Conservation (phyloP, 768 basidiomycete genomes). For the Phaeotremella skinneri region DNA sequence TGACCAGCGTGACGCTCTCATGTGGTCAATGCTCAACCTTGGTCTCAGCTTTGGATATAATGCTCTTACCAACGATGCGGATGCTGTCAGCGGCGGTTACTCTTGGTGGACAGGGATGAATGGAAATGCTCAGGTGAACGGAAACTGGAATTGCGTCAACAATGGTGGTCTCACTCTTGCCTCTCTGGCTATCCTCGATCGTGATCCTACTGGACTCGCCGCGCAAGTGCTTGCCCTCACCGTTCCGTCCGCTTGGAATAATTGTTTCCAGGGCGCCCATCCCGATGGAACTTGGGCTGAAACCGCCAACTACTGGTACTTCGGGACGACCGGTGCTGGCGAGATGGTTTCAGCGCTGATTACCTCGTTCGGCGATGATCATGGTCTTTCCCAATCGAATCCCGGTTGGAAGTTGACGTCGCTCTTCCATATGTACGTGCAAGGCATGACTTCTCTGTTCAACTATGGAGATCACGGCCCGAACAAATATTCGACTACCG, state of each 20-base stretch:
- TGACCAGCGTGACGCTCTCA: constrained; percentile 68
- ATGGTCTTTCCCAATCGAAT: constrained; percentile 69
- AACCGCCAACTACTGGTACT: constrained; percentile 71
- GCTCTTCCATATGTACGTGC: constrained; percentile 82
- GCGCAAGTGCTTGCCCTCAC: constrained; percentile 65
- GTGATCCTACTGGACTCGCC: constrained; percentile 71
- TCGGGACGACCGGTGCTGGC: constrained; percentile 84
- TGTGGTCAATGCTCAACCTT: constrained; percentile 68
- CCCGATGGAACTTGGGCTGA: constrained; percentile 89
- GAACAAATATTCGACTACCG: constrained; percentile 92
- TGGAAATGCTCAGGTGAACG: constrained; percentile 54
- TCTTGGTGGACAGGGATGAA: constrained; percentile 70
- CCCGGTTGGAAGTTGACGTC: constrained; percentile 70
- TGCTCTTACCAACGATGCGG: constrained; percentile 56
- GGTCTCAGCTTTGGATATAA: constrained; percentile 68
- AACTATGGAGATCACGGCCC: constrained; percentile 70
- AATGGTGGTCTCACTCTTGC: constrained; percentile 86
- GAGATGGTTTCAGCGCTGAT: constrained; percentile 81
- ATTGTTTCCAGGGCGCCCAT: constrained; percentile 62
- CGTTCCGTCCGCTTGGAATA: constrained; percentile 68
- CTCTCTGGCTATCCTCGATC: constrained; percentile 78
- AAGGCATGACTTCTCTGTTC: constrained; percentile 70
- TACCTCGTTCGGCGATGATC: constrained; percentile 80
- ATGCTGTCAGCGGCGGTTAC: constrained; percentile 43
- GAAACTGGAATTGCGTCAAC: constrained; percentile 97